Conservation (phyloP, 306 rosid genomes). For the Boehmeria nivea region DNA sequence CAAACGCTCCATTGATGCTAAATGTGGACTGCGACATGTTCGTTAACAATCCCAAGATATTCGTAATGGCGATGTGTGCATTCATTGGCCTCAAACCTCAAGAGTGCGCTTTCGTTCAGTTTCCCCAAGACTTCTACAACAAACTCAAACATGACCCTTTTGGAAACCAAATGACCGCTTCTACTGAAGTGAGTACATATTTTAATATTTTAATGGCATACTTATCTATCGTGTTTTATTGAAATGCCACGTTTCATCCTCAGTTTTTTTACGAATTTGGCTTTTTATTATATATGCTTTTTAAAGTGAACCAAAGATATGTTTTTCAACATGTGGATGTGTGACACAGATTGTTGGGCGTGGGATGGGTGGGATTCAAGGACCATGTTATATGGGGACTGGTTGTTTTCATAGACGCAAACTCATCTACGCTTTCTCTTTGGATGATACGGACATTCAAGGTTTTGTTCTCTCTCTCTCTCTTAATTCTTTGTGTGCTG, state of each 20-base stretch:
- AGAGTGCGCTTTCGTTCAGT: slow-evolving; percentile 56
- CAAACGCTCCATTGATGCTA: slow-evolving; percentile 58
- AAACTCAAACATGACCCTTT: slow-evolving; percentile 49
- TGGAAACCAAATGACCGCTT: slow-evolving; percentile 33
- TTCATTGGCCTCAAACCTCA: slow-evolving; percentile 35
- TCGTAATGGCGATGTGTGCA: slow-evolving; percentile 41
- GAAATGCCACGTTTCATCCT: too few species aligned
- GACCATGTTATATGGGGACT: slow-evolving; percentile 43
- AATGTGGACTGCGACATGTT: slow-evolving; percentile 77
- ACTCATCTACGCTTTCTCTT: slow-evolving; percentile 31
- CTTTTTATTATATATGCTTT: too few species aligned
- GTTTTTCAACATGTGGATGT: neutral
- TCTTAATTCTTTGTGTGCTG: too few species aligned
- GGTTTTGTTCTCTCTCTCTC: too few species aligned
- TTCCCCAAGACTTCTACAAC: slow-evolving; percentile 44
- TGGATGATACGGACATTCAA: too few species aligned
- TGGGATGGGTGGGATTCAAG: slow-evolving; percentile 30
- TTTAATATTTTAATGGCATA: too few species aligned
- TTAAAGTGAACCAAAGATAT: too few species aligned
- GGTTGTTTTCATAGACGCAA: slow-evolving; percentile 56
- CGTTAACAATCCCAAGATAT: slow-evolving; percentile 43
- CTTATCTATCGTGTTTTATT: too few species aligned
- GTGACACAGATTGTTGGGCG: neutral
- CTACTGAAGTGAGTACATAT: slow-evolving; percentile 26
- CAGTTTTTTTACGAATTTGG: too few species aligned